Conservation (phyloP, 2,329 filamentous ascomycete genomes). For the Pochonia chlamydosporia region DNA sequence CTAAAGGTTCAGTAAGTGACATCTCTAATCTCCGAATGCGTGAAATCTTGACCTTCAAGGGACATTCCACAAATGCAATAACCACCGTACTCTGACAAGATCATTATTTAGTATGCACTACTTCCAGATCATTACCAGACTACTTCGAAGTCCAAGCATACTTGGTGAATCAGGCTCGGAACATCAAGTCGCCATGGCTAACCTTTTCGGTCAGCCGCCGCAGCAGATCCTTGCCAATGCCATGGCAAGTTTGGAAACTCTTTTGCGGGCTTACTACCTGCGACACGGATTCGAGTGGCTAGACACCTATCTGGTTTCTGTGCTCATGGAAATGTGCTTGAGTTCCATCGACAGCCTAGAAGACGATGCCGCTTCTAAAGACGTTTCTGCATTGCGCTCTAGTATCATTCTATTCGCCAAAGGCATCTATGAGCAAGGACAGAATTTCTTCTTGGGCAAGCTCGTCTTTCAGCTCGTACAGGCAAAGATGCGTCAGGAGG, state of each 20-base stretch:
- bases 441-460: not conserved
- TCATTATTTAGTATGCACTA: constrained; percentile 3
- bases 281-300: constrained; percentile 2
- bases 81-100: not conserved
- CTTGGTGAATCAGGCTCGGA: not conserved
- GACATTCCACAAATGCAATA: too few relatives aligned
- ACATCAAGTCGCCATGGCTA: not conserved
- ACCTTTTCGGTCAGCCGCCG: not conserved
- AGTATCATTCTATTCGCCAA: not conserved
- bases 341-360: not conserved
- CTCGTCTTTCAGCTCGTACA: not conserved
- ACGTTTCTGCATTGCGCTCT: not conserved
- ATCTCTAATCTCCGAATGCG: not conserved
- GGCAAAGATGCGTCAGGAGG: not conserved
- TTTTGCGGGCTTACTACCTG: constrained; percentile 1
- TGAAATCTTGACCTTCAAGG: too few relatives aligned
- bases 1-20: constrained; percentile 24
- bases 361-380: not conserved
- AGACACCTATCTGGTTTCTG: not conserved
- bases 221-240: not conserved
- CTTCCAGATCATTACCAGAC: not conserved
- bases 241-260: not conserved
- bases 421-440: not conserved
- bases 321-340: not conserved
- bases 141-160: not conserved